phyloP scores from a whole-genome alignment of 257 asterid genomes.

The Verbena officinalis region DNA sequence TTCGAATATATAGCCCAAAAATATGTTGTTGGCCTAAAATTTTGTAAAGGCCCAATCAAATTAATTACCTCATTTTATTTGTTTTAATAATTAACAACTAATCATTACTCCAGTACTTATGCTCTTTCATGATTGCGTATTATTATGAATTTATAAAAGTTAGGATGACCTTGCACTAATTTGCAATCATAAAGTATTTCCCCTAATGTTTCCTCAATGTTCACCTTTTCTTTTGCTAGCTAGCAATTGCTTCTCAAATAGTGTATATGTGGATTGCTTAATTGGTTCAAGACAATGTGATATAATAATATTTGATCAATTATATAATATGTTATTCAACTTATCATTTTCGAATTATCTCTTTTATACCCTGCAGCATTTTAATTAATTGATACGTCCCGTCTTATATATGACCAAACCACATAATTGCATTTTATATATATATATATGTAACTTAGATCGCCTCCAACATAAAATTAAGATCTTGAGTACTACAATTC shows the following conservation, averaged over 20 bases:
- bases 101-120: not conserved
- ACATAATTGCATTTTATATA: too few relatives aligned
- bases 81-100: not conserved
- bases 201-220: slow-evolving; percentile 10
- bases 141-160: not conserved
- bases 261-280: not conserved
- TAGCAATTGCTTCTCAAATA: not conserved
- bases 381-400: too few relatives aligned
- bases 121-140: slow-evolving; percentile 14
- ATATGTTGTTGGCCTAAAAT: not conserved
- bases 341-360: too few relatives aligned
- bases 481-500: slow-evolving; percentile 15
- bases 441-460: too few relatives aligned
- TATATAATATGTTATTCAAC: too few relatives aligned
- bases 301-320: too few relatives aligned
- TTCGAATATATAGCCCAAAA: not conserved
- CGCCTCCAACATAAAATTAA: not conserved
- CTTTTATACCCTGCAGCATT: too few relatives aligned
- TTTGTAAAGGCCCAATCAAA: not conserved
- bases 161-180: not conserved
- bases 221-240: not conserved
- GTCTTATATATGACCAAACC: too few relatives aligned
- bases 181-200: not conserved
- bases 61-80: not conserved
- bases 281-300: slow-evolving; percentile 18